Evolutionary conservation across 2,329 filamentous ascomycete species (phyloP), one percentile per base, ranked within the genome.

Genomic region (Diatrype stigma): DNA sequence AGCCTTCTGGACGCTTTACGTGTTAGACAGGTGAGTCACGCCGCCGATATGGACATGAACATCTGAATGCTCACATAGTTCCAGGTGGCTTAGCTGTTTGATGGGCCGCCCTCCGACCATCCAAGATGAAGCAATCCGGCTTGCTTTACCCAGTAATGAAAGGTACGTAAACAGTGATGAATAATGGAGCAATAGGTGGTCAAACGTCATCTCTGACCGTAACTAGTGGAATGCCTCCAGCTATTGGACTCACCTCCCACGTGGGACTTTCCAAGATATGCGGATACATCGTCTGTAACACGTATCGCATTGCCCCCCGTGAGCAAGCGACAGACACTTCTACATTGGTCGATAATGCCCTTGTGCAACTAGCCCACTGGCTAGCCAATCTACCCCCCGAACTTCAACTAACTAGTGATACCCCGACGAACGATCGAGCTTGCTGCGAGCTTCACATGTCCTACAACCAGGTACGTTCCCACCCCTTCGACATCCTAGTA

Each of bases 1-100:
- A 34, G 66, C 74, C 6, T 79, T 80, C 49, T 80, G 77, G 77
- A 79, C 76, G 0, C 65, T 79, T 2, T 79, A 77, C 50, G 68
- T 75, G n/a, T 60, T 80, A 14, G 76, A 79, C 54, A 68, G 75
- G 44, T 78, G 66, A 63, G 56, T 30, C 8, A 2, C 14, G 12
- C 7, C 8, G 11, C 19, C 16, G n/a, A 11, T 12, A 14, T 21
- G 8, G n/a, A n/a, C 17, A 28, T 17, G 10, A 10, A 16, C 21
- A 22, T 34, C 22, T 19, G 6, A 30, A n/a, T 21, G 14, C 42
- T 52, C 23, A 54, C 37, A n/a, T 19, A 28, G 42, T 42, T 16
- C 6, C 37, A 66, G 66, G 30, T 70, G 68, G 60, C 55, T 79
- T 40, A 73, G 75, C 53, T 77, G 73, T 50, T 63, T 79, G 4